Evolutionary conservation across 2,329 filamentous ascomycete species (phyloP), one percentile per base, ranked within the genome.

Genomic region (Septoria linicola): DNA sequence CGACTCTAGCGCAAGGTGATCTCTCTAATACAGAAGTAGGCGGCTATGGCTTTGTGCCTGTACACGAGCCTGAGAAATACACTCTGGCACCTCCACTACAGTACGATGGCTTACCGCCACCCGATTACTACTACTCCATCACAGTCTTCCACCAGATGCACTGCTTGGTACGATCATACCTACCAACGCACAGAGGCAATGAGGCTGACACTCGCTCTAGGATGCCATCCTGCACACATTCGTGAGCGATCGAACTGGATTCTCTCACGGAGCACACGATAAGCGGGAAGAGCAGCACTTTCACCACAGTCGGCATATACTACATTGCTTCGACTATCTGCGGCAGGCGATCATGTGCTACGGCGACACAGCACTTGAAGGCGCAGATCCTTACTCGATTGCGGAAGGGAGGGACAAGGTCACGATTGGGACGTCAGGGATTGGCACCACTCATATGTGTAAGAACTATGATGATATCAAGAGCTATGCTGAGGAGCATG

Each of bases 251-350:
- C 32, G 49, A 11, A 50, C 40, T 4, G 40, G 40, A 1, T 35
- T 35, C 20, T 35, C 31, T 8, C 39, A 36, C 8, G 37, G 40
- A n/a, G 40, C 27, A 14, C 39, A 50, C 16, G 39, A 35, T 13
- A 34, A 14, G 32, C 47, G 37, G 10, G 37, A 41, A 43, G 31
- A 50, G 23, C 23, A 27, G 23, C 23, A 43, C 11, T 41, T 41
- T 7, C 47, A 50, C 40, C 37, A 50, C 19, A 41, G 27, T 23
- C 34, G 36, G 23, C 49, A 51, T 6, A 36, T 51, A 10, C 23
- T 51, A 25, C 51, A 54, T 17, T 54, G 51, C 19, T 54, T 54
- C 36, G 51, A 54, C 37, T 54, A 54, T 16, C 46, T 54, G 2
- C 46, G 45, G 2, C 45, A 45, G 30, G 19, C 40, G 5, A 45